phyloP scores from a whole-genome alignment of 2,329 filamentous ascomycete species.

The Mycosphaerella sp. region DNA sequence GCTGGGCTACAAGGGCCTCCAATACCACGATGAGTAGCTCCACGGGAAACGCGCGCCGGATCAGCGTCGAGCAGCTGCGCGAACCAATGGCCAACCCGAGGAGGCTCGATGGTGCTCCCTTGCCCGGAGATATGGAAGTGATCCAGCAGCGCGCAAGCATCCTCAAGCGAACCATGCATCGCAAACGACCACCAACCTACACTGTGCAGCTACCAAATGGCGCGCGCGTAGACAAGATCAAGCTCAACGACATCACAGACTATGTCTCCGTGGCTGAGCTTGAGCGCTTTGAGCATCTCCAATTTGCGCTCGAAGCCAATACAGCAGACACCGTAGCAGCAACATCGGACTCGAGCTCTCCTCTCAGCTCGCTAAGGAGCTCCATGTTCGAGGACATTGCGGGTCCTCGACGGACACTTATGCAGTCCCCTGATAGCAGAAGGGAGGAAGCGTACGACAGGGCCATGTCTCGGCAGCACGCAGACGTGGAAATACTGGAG shows the following conservation, averaged over 20 bases:
- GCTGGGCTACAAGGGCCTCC: too few species aligned
- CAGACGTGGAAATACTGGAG: neutral
- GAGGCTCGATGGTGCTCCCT: too few species aligned
- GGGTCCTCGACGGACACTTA: neutral
- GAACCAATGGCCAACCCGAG: too few species aligned
- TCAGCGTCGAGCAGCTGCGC: too few species aligned
- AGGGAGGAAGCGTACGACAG: neutral
- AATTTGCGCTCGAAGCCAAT: neutral
- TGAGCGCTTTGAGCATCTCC: neutral
- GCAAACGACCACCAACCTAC: neutral
- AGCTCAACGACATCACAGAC: neutral
- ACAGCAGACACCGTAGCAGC: neutral
- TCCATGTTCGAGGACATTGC: neutral
- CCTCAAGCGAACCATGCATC: neutral
- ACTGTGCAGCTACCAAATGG: neutral
- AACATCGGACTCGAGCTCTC: neutral
- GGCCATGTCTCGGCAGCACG: neutral
- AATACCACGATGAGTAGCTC: too few species aligned
- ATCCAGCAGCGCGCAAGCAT: neutral
- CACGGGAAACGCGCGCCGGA: too few species aligned
- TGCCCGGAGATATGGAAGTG: too few species aligned
- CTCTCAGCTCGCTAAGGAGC: neutral
- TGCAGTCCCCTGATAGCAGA: neutral
- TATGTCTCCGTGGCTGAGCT: neutral
- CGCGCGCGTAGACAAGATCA: neutral